Base-by-base conservation (phyloP, 495 filamentous ascomycete genomes). In the Penicillium antarcticum region DNA sequence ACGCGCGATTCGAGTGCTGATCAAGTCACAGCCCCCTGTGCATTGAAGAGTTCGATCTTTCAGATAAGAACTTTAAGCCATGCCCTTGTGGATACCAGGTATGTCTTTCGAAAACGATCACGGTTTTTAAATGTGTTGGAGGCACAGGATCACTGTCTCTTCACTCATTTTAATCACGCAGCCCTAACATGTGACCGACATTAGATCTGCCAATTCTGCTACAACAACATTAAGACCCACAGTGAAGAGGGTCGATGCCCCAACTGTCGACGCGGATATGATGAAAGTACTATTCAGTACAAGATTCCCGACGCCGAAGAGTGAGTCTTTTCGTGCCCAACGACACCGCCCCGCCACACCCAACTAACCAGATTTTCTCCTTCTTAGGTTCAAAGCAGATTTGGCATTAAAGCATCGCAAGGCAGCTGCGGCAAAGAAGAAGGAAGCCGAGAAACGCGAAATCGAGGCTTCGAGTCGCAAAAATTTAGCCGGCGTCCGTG, bases 21-120 rank as follows among this genome's bases (percentile, higher is more conserved):
- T 58, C 21, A 14, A 34, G 31, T 37, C 40, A 31, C 61, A 94
- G 89, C 70, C 95, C 95, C 62, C 87, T 99, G 40, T 99, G 95
- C 74, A 94, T 99, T 68, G 95, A 99, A 76, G 95, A 97, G 77
- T 91, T 97, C 64, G 95, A 97, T 66, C 84, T 97, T 35, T 91
- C 89, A 24, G 95, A 99, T 75, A 88, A 89, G 69, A 95, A 95
- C 76, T 99, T 99, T 73, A 87, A 84, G 58, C 95, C 95, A 52
- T 99, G 95, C 75, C 95, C 92, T 21, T 99, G 94, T 67, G 95
- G 95, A 33, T 99, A 97, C 63, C 91, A 97, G 80, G 94, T 97
- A 83, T 40, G 79, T 61, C 39, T 43, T 24, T 13, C 7, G 13
- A 26, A 4, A 12, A 7, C 12, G 5, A 23, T 34, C 4, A 42